phyloP scores from a whole-genome alignment of 495 filamentous ascomycete species.

The Neurospora sp. region DNA sequence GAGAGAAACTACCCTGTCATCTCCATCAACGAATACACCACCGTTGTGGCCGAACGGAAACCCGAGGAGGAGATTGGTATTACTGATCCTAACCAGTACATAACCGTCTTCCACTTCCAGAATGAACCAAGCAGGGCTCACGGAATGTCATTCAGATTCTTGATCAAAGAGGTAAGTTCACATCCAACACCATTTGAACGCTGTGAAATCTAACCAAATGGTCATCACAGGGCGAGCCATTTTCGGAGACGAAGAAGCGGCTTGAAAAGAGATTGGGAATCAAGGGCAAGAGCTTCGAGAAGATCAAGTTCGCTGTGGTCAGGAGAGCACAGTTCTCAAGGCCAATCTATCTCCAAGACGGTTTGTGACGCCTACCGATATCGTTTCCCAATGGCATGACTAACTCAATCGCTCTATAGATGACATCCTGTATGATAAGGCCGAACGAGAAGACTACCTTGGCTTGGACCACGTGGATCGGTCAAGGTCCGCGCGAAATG shows the following conservation, averaged over 20 bases:
- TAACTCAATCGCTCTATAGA: slow-evolving; percentile 40
- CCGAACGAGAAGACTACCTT: slow-evolving; percentile 64
- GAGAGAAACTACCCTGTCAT: slow-evolving; percentile 51
- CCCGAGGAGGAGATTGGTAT: slow-evolving; percentile 65
- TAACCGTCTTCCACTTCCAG: slow-evolving; percentile 86
- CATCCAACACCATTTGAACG: background rate
- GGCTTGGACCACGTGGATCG: slow-evolving; percentile 87
- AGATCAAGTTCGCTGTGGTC: slow-evolving; percentile 90
- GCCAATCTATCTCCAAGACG: slow-evolving; percentile 77
- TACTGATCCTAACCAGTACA: slow-evolving; percentile 46
- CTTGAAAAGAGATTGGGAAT: slow-evolving; percentile 83
- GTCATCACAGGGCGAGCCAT: slow-evolving; percentile 59
- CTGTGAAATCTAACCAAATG: background rate
- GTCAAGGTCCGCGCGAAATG: slow-evolving; percentile 39
- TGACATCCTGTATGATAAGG: slow-evolving; percentile 69
- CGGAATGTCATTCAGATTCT: slow-evolving; percentile 84
- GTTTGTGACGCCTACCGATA: slow-evolving; percentile 39
- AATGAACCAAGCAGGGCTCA: slow-evolving; percentile 64
- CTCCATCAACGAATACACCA: slow-evolving; percentile 75
- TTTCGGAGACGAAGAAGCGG: slow-evolving; percentile 83
- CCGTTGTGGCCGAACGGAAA: slow-evolving; percentile 67
- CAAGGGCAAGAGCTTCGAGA: slow-evolving; percentile 97
- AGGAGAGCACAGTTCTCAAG: slow-evolving; percentile 56
- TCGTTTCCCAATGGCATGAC: background rate
- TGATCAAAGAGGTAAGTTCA: slow-evolving; percentile 64